phyloP scores from a whole-genome alignment of 2,329 filamentous ascomycete species.

The Fusarium beomiforme region DNA sequence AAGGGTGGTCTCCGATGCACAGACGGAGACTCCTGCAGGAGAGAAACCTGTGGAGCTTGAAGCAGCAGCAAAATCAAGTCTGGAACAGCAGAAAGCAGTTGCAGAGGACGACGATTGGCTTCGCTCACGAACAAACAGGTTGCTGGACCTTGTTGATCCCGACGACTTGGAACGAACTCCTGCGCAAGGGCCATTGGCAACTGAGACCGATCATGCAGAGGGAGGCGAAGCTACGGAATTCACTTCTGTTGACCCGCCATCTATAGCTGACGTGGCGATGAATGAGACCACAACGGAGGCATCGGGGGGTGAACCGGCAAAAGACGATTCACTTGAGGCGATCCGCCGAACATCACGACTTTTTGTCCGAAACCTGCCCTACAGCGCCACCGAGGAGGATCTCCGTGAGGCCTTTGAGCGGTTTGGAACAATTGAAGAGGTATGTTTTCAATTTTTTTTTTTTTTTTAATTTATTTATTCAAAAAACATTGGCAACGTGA shows the following conservation, averaged over 20 bases:
- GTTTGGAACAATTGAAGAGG: slow-evolving; percentile 86
- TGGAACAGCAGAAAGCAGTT: slow-evolving; percentile 47
- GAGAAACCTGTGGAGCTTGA: slow-evolving; percentile 34
- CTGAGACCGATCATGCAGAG: slow-evolving; percentile 30
- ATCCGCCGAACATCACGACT: slow-evolving; percentile 80
- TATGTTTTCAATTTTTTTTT: slow-evolving; percentile 63
- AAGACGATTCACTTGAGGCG: slow-evolving; percentile 43
- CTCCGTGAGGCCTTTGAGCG: slow-evolving; percentile 75
- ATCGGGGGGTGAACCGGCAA: slow-evolving; percentile 42
- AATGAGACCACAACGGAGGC: slow-evolving; percentile 41
- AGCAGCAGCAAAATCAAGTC: slow-evolving; percentile 33
- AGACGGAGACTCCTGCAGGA: slow-evolving; percentile 24
- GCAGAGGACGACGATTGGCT: slow-evolving; percentile 91
- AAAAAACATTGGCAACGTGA: slow-evolving; percentile 67
- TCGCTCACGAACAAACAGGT: slow-evolving; percentile 84
- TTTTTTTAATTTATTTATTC: slow-evolving; percentile 10
- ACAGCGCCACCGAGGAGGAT: slow-evolving; percentile 80
- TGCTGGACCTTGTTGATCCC: slow-evolving; percentile 85
- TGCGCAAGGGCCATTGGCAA: slow-evolving; percentile 24
- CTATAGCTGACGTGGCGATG: slow-evolving; percentile 32
- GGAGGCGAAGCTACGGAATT: slow-evolving; percentile 25
- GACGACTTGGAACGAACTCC: slow-evolving; percentile 59
- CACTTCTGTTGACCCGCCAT: slow-evolving; percentile 21
- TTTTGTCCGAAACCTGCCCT: slow-evolving; percentile 90
- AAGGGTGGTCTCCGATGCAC: slow-evolving; percentile 13